These are phyloP conservation scores for Avena eriantha DNA, from an alignment of 176 grass and related monocot genomes.

Conservation along the genomic window DNA sequence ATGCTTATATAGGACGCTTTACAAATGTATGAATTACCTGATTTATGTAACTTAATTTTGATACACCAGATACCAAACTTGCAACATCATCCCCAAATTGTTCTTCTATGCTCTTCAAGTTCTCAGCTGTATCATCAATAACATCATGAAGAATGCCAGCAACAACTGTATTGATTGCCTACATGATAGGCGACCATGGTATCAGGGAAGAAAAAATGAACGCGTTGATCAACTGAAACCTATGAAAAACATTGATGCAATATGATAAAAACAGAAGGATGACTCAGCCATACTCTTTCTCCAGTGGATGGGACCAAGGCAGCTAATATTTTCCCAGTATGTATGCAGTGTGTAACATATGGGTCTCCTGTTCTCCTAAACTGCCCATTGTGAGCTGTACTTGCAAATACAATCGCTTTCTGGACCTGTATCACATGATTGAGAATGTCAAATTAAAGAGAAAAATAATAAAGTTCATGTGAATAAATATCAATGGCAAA, in stretches of 20 bases:
- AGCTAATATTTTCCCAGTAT: conserved; percentile 95
- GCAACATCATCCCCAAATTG: conserved; percentile 93
- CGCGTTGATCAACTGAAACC: conserved; percentile 26
- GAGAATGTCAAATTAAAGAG: conserved; percentile 14
- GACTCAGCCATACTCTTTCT: conserved; percentile 65
- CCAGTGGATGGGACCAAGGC: conserved; percentile 87
- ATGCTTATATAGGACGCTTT: conserved; percentile 24
- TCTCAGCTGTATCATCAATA: conserved; percentile 88
- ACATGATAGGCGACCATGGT: conserved; percentile 27
- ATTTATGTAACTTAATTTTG: conserved; percentile 98
- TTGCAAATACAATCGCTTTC: conserved; percentile 88
- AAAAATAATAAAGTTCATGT: conserved; percentile 28
- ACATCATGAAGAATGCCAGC: conserved; percentile 98
- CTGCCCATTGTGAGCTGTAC: conserved; percentile 78
- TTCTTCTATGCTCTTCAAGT: conserved; percentile 72
- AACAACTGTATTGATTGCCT: conserved; percentile 94
- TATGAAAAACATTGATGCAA: conserved; percentile 24
- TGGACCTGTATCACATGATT: conserved; percentile 61
- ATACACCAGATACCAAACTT: conserved; percentile 83
- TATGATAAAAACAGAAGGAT: conserved; percentile 33
- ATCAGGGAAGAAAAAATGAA: conserved; percentile 42
- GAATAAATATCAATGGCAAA: neutral
- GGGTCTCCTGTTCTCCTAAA: conserved; percentile 94
- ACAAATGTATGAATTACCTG: conserved; percentile 64
- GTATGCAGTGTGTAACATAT: conserved; percentile 94